Evolutionary conservation across 1,284 basidiomycete genomes (phyloP), one percentile per base, ranked within the genome.

Genomic region (Wolfiporia cocos): DNA sequence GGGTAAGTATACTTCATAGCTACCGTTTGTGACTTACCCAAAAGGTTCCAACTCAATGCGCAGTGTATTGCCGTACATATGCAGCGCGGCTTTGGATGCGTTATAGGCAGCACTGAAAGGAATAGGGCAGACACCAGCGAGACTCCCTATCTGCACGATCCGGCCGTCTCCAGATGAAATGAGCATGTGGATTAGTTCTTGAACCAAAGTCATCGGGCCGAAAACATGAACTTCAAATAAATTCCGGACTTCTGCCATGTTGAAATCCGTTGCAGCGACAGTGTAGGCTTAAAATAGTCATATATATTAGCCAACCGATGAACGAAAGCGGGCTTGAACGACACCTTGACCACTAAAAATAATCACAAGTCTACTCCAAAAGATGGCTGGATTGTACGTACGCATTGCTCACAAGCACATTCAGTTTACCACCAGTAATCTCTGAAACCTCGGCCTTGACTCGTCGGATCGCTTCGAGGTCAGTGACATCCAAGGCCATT

Each of bases 401-500:
- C 26, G 37, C 29, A 18, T 39, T 39, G n/a, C 31, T 39, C 5
- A 30, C 37, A 5, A 39, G 26, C 3, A 39, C 21, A 15, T 66
- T 54, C 7, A 66, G 50, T 19, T 42, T 55, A 6, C 61, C 61
- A 6, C 54, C 53, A 1, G 55, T 62, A 14, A 53, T n/a, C 9
- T 39, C 35, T 1, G 41, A 37, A n/a, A 65, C 43, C 12, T 48
- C 28, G 15, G 57, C 48, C 11, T 49, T 41, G 5, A 45, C 49
- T 1, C 37, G 36, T 11, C 38, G 37, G 23, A 64, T 51, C 22
- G 47, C 51, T 7, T 55, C 53, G 11, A 34, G 32, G 19, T 51
- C 44, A 1, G 57, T 57, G 6, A 65, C 63, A 41, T 66, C 63
- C 29, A 66, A 38, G 17, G 47, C 44, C 5, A 66, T 36, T 4